Evolutionary conservation across 495 filamentous ascomycete species (phyloP).

Genomic region (Neurospora sp.): DNA sequence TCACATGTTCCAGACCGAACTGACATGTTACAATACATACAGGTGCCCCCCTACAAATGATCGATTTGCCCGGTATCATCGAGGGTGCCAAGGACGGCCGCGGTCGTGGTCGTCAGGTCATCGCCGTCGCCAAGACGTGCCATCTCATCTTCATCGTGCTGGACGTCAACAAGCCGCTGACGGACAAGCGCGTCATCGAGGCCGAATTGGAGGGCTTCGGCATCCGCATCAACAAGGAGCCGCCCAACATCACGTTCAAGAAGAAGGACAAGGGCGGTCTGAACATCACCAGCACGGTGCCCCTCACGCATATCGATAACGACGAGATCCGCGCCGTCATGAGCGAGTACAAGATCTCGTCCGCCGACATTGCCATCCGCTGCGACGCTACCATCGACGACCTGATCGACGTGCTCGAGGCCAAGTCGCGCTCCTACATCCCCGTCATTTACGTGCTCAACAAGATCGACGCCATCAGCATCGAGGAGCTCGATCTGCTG

Average conservation of each 20-base stretch:
- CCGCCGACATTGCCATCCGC: constrained; percentile 95
- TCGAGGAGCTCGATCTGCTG: constrained; percentile 90
- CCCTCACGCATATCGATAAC: constrained; percentile 82
- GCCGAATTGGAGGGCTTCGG: constrained; percentile 95
- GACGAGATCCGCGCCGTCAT: constrained; percentile 98
- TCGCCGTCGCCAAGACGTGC: constrained; percentile 97
- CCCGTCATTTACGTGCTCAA: constrained; percentile 97
- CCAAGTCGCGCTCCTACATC: constrained; percentile 91
- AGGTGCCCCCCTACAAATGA: constrained; percentile 93
- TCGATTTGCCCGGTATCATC: constrained; percentile 97
- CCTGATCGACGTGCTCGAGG: constrained; percentile 90
- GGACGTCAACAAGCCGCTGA: constrained; percentile 96
- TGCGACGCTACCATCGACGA: constrained; percentile 83
- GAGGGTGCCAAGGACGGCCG: constrained; percentile 98
- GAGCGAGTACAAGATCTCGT: constrained; percentile 91
- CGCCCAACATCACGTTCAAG: constrained; percentile 94
- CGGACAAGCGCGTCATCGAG: constrained; percentile 95
- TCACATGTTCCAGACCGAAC: background rate
- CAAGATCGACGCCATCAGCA: constrained; percentile 97
- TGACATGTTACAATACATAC: background rate
- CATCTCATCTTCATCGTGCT: constrained; percentile 98
- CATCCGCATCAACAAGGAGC: constrained; percentile 93
- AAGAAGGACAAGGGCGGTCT: constrained; percentile 99
- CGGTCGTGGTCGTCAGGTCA: constrained; percentile 95
- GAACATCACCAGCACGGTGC: constrained; percentile 85